Percentiles rank a stretch among this genome's conserved stretches.
These are phyloP conservation scores for Stygiomarasmius scandens DNA, from an alignment of 1,284 basidiomycete genomes.

Conservation along the genomic window DNA sequence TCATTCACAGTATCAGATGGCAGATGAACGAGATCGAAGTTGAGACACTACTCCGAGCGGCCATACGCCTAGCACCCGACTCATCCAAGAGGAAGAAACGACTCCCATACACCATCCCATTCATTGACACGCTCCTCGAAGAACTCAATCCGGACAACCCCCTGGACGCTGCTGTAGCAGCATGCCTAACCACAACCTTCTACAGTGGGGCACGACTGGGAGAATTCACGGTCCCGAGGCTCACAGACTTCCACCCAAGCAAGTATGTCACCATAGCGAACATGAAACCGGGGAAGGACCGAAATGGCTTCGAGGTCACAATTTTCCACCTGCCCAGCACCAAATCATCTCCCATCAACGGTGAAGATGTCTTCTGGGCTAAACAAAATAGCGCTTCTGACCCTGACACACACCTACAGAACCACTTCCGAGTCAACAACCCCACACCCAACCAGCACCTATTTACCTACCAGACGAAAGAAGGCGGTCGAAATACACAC, in stretches of 20 bases:
- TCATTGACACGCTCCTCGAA: slow-evolving; percentile 10
- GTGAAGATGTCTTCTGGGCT: slow-evolving; percentile 33
- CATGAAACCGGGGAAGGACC: slow-evolving; percentile 1
- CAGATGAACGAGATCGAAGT: slow-evolving; percentile 11
- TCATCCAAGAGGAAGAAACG: slow-evolving; percentile 7
- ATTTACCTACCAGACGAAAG: slow-evolving; percentile 26
- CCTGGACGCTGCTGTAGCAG: slow-evolving; percentile 33
- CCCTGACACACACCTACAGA: slow-evolving; percentile 24
- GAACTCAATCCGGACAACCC: neutral
- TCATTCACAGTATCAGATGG: slow-evolving; percentile 25
- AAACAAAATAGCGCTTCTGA: slow-evolving; percentile 30
- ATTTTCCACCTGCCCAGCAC: slow-evolving; percentile 21
- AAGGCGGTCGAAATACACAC: neutral
- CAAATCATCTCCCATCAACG: slow-evolving; percentile 13
- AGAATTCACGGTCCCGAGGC: slow-evolving; percentile 35
- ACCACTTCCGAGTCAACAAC: slow-evolving; percentile 36
- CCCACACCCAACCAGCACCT: slow-evolving; percentile 24
- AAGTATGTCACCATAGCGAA: slow-evolving; percentile 10
- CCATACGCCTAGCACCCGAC: slow-evolving; percentile 14
- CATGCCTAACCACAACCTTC: slow-evolving; percentile 37
- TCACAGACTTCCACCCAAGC: slow-evolving; percentile 13
- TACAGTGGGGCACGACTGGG: slow-evolving; percentile 31
- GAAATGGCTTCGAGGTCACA: slow-evolving; percentile 16
- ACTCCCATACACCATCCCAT: slow-evolving; percentile 15
- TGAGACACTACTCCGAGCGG: slow-evolving; percentile 14